These are phyloP conservation scores for Alternaria sp. DNA, from an alignment of 2,329 filamentous ascomycete species.

Conservation along the genomic window DNA sequence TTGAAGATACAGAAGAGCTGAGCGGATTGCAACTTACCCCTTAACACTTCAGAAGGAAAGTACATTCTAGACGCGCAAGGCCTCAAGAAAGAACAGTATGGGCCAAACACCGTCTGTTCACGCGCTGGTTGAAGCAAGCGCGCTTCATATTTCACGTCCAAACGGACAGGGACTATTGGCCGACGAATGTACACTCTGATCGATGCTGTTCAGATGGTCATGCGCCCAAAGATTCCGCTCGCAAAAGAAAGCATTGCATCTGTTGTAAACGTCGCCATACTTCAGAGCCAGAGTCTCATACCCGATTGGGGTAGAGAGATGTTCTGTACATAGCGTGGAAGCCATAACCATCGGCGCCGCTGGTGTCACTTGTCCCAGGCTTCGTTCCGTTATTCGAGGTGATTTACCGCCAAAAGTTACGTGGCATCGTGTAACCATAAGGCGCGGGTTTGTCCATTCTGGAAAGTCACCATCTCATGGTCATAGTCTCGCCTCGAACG, in stretches of 20 bases:
- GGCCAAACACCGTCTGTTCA: background rate
- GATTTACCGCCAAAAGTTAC: background rate
- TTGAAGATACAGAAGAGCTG: background rate
- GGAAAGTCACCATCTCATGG: too few relatives aligned
- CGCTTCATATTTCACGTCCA: too few relatives aligned
- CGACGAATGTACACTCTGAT: background rate
- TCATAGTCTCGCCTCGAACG: too few relatives aligned
- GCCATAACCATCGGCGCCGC: background rate
- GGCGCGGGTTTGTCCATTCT: background rate
- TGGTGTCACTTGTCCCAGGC: background rate
- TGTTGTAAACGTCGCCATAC: conserved; percentile 5
- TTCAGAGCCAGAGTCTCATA: background rate
- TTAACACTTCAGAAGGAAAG: background rate
- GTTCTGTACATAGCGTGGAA: background rate
- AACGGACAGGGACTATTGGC: background rate
- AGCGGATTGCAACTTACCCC: background rate
- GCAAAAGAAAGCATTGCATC: background rate
- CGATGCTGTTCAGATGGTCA: conserved; percentile 4
- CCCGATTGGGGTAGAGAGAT: background rate
- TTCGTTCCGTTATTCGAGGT: background rate
- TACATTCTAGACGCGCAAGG: background rate
- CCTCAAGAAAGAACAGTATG: background rate
- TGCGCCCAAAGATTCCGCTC: background rate
- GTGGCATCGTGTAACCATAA: background rate
- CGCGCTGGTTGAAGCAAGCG: background rate